Evolutionary conservation across 345 rosid genomes (phyloP).

Genomic region (Eucalyptus erythrocorys): DNA sequence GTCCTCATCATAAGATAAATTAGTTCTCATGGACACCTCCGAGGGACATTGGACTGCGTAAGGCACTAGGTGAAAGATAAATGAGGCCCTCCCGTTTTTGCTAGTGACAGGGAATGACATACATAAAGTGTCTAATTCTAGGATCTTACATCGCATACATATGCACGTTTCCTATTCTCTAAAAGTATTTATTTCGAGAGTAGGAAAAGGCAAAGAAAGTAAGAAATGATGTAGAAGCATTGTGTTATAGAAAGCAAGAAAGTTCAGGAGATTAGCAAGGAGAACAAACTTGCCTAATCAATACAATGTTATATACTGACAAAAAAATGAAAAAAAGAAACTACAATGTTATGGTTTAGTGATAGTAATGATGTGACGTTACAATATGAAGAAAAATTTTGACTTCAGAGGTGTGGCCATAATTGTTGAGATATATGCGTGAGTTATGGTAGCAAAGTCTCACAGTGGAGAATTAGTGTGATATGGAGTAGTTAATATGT

Average conservation of each 20-base stretch:
- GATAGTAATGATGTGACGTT: not conserved
- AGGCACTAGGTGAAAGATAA: not conserved
- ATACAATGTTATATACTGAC: too few relatives aligned
- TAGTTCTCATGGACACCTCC: too few relatives aligned
- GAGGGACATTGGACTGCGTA: not conserved
- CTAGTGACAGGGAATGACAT: not conserved
- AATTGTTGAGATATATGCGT: too few relatives aligned
- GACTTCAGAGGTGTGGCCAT: not conserved
- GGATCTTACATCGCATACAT: not conserved
- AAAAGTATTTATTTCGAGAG: too few relatives aligned
- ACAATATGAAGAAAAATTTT: not conserved
- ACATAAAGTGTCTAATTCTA: not conserved
- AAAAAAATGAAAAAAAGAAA: too few relatives aligned
- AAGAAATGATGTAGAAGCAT: not conserved
- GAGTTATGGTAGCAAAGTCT: too few relatives aligned
- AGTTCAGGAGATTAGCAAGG: not conserved
- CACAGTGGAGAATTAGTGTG: too few relatives aligned
- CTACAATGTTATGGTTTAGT: not conserved
- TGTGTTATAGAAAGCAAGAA: not conserved
- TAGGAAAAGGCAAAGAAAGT: not conserved
- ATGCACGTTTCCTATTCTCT: not conserved
- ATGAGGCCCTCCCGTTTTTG: not conserved
- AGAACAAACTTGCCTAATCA: not conserved
- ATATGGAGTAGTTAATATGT: too few relatives aligned
- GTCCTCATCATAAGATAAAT: too few relatives aligned